Base-by-base conservation (phyloP, 768 basidiomycete genomes). In the Leccinum subtestaceum region DNA sequence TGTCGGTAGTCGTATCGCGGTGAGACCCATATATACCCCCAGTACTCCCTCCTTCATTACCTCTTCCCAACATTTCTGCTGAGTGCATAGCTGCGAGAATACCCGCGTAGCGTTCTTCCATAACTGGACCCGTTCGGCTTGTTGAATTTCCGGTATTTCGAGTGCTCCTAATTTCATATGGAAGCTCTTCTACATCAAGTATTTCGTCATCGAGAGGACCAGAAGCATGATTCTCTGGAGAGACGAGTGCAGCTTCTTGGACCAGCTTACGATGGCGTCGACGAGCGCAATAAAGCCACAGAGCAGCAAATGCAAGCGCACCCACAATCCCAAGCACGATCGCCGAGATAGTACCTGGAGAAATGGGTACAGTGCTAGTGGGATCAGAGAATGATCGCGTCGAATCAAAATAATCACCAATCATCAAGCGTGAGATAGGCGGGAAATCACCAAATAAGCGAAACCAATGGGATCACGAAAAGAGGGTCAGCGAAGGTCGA, bases 251-350 rank as follows among this genome's bases (percentile, higher is more conserved):
- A 45, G 67, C 57, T 21, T 70, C 71, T 27, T 48, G 65, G 40
- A 52, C 48, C 21, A 72, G 58, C 29, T 57, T 52, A 29, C 66
- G 73, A 58, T 66, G 69, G 27, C 72, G 71, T 53, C 67, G 65
- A 27, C 69, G 67, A 45, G 72, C 71, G n/a, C 72, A 72, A 40
- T 71, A 69, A 17, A 74, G 63, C 72, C 71, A 74, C 4, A 72
- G 61, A 38, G 46, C 55, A 3, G 66, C 60, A 45, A 73, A 72
- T 13, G 67, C 67, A 52, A 71, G 17, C 3, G 66, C 60, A 27
- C 71, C 72, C 5, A 64, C 50, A 15, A 71, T 54, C 21, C 72
- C 72, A 13, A 72, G 59, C 2, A 65, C 61, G 12, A 72, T 57
- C 6, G 53, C 72, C 7, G 56, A 60, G 4, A 74, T 60, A 15